Base-by-base conservation (phyloP, 176 grass and related monocot genomes). In the Coix lacrymajobi region DNA sequence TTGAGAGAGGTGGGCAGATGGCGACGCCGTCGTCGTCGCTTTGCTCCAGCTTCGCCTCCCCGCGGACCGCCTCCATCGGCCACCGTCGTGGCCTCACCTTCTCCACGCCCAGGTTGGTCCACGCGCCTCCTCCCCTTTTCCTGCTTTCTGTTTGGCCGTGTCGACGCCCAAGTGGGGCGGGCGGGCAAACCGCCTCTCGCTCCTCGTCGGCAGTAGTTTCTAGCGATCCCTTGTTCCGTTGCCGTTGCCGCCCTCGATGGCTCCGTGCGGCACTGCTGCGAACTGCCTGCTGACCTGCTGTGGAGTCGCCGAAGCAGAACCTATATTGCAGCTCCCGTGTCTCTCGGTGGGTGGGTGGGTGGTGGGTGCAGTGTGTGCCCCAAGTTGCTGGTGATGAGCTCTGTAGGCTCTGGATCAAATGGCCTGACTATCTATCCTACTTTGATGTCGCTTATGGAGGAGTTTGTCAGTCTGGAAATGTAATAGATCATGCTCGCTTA, bases 21-120 rank as follows among this genome's bases (percentile, higher is more conserved):
- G 76, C 84, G 79, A 71, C 91, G 24, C 79, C 88, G 36, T 90
- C 91, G 70, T 89, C 89, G 16, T 89, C 86, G 61, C 84, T 89
- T 17, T 92, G 87, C 80, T 84, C 84, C 79, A 73, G 69, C 90
- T 56, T 90, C 86, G 83, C 79, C 66, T 88, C 81, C 73, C 86
- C 43, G 66, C 56, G 77, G 60, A 28, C 79, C 45, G 64, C 66
- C 70, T 64, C 81, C 65, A 36, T 81, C 58, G 84, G 72, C 84
- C 66, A 8, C 78, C 88, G 76, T 75, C 78, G 43, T 61, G 41
- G 81, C 86, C 44, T 58, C 62, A 36, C 66, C 58, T 52, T 71
- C 71, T 79, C 86, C 79, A 7, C 73, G 20, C 51, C 64, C 25
- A 90, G 85, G 83, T 85, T 52, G 51, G 76, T 65, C 66, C 56